Evolutionary conservation across 2,329 filamentous ascomycete species (phyloP), one percentile per base, ranked within the genome.

Genomic region (Zymoseptoria brevis): DNA sequence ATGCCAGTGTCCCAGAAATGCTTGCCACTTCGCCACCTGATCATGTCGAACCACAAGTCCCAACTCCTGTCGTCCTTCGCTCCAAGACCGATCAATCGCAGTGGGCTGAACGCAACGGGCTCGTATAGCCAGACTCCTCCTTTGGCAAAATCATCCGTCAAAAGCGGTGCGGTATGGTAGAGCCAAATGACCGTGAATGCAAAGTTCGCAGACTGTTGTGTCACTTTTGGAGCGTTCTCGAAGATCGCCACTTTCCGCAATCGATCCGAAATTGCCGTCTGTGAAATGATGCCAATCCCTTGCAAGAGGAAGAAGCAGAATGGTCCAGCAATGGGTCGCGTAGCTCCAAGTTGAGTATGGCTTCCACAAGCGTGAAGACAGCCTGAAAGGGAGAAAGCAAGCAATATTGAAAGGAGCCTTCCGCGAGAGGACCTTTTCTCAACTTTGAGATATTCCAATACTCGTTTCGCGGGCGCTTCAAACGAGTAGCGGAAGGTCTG

Each of bases 401-500:
- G 68, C 11, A 78, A 61, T 19, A 81, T 59, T 35, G 77, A 74
- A 4, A 80, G 53, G 1, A 72, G 16, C 59, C 74, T 76, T 0
- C 75, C 77, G 61, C 56, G 61, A 71, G 64, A 8, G 73, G 71
- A 58, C 8, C 65, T 71, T 26, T 64, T 67, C 4, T 75, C 62
- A 58, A 75, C 60, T 0, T 68, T 62, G 2, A 74, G 24, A 0
- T 57, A 3, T 13, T 68, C 61, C 22, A 75, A 65, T 0, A 87
- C 66, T 67, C 77, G 82, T 1, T 72, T 73, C 0, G 80, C 76
- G 0, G 87, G 86, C 3, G 84, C 81, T 48, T 82, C 75, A 69
- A 93, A 91, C 2, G 83, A 84, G 57, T 85, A 81, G 0, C 91
- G 87, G 75, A 96, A 95, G 2, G 87, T 86, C 74, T 96, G 92